phyloP scores from a whole-genome alignment of 306 rosid species.

The Cucumis sativus region Cucumber_9930_V3 NC_026655.2:25595001-25595500 shows the following conservation, averaged over 20 bases:
- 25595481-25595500: slow-evolving; percentile 93
- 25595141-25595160: not conserved
- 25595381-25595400: slow-evolving; percentile 91
- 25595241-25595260: not conserved
- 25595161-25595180: not conserved
- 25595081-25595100: no score
- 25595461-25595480: slow-evolving; percentile 97
- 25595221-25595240: not conserved
- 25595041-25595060: no score
- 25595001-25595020: no score
- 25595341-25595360: slow-evolving; percentile 2
- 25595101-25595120: not conserved
- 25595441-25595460: slow-evolving; percentile 96
- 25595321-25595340: not conserved
- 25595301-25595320: not conserved
- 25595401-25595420: slow-evolving; percentile 76
- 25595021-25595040: no score
- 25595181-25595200: not conserved
- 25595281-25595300: not conserved
- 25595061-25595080: no score
- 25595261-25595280: not conserved
- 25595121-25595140: not conserved
- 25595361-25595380: slow-evolving; percentile 91
- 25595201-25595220: not conserved
- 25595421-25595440: slow-evolving; percentile 97